Base-by-base conservation (phyloP, 2,329 filamentous ascomycete genomes). In the Neonectria ditissima region DNA sequence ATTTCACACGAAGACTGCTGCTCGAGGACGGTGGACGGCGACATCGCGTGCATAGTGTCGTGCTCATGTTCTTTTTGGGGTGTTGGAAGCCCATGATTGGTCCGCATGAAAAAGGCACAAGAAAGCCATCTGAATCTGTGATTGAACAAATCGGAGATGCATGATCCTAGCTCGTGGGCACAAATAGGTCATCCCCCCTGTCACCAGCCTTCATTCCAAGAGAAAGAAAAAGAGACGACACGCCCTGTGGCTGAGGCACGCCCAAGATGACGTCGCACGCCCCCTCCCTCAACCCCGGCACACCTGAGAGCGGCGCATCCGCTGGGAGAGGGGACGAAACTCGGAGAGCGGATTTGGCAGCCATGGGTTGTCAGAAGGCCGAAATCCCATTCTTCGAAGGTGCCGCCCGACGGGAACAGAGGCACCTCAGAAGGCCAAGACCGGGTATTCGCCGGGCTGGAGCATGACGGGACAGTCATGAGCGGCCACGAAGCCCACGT, bases 61-160 rank as follows among this genome's bases (percentile, higher is more conserved):
- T 62, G 43, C 55, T 60, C 39, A 24, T 54, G 32, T 20, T 58
- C 48, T 32, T 20, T 50, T 58, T 65, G 56, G 63, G 59, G 60
- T 24, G 50, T 48, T 58, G 57, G 24, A 54, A 41, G 51, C 44
- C 41, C 44, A 61, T 30, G 50, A 73, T 73, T 70, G 71, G 69
- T 39, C 62, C 63, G 67, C 63, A 57, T 65, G 63, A 51, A 41
- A 44, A 45, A 53, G 67, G 65, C 59, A 70, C 55, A 62, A 67
- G 41, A 63, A 63, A 39, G 41, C 56, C 62, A 63, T 69, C 63
- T 52, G 65, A 65, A 69, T 70, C 62, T 68, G 62, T 70, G 69
- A 73, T 73, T 74, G 73, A 73, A 67, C 62, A 67, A 63, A 64
- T 59, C 44, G 59, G 60, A 70, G 65, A 73, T 68, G 68, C 70